Evolutionary conservation across 768 basidiomycete species (phyloP).

Genomic region (Amanita phalloides): DNA sequence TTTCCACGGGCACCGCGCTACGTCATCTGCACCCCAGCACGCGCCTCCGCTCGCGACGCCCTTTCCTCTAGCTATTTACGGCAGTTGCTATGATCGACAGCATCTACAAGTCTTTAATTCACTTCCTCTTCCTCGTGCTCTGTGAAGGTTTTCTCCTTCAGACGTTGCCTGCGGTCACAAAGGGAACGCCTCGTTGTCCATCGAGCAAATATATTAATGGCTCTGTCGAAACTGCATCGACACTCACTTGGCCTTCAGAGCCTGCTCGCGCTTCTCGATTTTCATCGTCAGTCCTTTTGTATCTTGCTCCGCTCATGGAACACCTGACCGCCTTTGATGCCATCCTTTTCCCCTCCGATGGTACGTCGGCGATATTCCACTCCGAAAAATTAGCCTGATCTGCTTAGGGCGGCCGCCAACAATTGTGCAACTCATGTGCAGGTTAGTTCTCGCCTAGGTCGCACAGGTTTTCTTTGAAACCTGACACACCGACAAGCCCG

Average conservation of each 20-base stretch:
- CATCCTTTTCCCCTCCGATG: constrained; percentile 71
- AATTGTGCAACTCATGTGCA: constrained; percentile 66
- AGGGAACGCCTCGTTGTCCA: constrained; percentile 3
- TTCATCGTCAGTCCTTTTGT: neutral
- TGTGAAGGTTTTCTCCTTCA: neutral
- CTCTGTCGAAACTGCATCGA: too few relatives aligned
- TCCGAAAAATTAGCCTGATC: constrained; percentile 1
- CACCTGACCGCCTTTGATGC: constrained; percentile 55
- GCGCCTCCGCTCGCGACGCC: neutral
- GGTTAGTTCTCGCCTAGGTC: constrained; percentile 23
- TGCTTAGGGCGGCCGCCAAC: constrained; percentile 54
- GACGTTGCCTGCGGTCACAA: neutral
- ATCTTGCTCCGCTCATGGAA: constrained; percentile 36
- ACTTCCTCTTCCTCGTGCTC: neutral
- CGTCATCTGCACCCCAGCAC: constrained; percentile 3
- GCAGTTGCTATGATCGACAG: constrained; percentile 1
- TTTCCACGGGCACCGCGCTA: constrained; percentile 4
- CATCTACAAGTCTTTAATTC: neutral
- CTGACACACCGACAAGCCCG: constrained; percentile 20
- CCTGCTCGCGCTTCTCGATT: neutral
- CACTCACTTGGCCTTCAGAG: neutral
- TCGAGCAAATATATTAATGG: neutral
- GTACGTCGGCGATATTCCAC: constrained; percentile 14
- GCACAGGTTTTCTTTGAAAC: neutral
- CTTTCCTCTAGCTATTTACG: constrained; percentile 1